Percentiles rank a stretch among this genome's conserved stretches.
These are phyloP conservation scores for Pyrus bretschneideri DNA, from an alignment of 306 rosid genomes.

Conservation along the genomic window DNA sequence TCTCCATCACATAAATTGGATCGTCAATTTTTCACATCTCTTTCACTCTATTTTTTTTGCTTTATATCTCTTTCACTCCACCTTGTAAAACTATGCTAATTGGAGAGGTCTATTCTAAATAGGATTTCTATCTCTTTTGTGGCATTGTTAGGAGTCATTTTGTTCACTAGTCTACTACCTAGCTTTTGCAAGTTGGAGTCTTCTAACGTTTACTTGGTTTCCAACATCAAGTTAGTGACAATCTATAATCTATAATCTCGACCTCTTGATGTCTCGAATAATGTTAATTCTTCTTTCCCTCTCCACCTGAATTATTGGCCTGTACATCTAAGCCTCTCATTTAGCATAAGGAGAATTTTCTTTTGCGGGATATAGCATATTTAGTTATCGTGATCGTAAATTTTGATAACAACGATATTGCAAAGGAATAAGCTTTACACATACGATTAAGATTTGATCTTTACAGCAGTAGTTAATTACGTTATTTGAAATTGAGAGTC, in stretches of 20 bases:
- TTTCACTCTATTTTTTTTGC: not conserved
- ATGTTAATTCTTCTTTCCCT: not conserved
- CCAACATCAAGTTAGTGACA: not conserved
- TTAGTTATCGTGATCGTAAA: not conserved
- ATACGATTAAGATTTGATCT: not conserved
- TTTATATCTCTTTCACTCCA: not conserved
- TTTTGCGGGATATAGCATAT: not conserved
- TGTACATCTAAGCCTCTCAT: not conserved
- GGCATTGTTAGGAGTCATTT: not conserved
- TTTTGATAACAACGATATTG: not conserved
- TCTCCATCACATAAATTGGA: constrained; percentile 7
- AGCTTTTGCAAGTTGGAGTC: not conserved
- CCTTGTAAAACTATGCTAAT: not conserved
- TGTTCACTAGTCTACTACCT: not conserved
- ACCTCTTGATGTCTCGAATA: not conserved
- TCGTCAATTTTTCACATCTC: not conserved
- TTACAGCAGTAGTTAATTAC: not conserved
- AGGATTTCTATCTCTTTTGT: not conserved
- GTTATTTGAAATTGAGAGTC: not conserved
- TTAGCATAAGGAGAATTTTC: not conserved
- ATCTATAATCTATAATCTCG: not conserved
- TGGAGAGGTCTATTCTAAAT: not conserved
- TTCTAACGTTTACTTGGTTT: not conserved
- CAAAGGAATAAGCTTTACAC: not conserved
- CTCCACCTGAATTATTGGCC: not conserved